Evolutionary conservation across 495 filamentous ascomycete genomes (phyloP).

Genomic region (Margaritispora aquatica): DNA sequence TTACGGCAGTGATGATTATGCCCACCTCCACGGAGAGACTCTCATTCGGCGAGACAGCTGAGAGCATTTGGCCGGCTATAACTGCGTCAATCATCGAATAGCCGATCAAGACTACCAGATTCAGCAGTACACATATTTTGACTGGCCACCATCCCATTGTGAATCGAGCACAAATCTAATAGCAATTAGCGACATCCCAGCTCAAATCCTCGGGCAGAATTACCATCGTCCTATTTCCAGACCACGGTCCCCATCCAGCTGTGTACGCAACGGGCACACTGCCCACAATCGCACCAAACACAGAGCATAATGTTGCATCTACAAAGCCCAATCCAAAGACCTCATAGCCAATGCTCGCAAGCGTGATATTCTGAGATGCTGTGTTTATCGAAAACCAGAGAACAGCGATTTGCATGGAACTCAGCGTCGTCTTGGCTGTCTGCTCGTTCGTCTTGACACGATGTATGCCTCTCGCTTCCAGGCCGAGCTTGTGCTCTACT

Average conservation of each 20-base stretch:
- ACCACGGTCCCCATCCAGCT: conserved; percentile 64
- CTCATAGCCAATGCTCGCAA: conserved; percentile 65
- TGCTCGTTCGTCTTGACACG: conserved; percentile 61
- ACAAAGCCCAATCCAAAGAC: conserved; percentile 63
- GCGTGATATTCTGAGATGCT: conserved; percentile 68
- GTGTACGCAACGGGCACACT: conserved; percentile 57
- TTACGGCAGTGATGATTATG: conserved; percentile 61
- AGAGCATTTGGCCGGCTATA: conserved; percentile 68
- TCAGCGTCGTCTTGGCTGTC: conserved; percentile 46
- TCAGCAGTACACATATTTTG: conserved; percentile 65
- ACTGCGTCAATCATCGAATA: conserved; percentile 67
- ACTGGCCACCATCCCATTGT: conserved; percentile 78
- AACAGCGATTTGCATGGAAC: conserved; percentile 57
- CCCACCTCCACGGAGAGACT: conserved; percentile 63
- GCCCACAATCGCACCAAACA: conserved; percentile 58
- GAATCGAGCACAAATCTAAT: conserved; percentile 60
- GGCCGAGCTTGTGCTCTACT: conserved; percentile 36
- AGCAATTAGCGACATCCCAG: neutral
- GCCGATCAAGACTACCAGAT: conserved; percentile 65
- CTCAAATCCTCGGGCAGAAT: conserved; percentile 8
- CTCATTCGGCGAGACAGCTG: conserved; percentile 57
- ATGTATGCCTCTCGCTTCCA: conserved; percentile 65
- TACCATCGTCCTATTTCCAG: conserved; percentile 67
- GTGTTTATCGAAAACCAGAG: conserved; percentile 75
- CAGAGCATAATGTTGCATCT: conserved; percentile 59